Base-by-base conservation (phyloP, 2,329 filamentous ascomycete genomes). In the Fusarium tricinctum region DNA sequence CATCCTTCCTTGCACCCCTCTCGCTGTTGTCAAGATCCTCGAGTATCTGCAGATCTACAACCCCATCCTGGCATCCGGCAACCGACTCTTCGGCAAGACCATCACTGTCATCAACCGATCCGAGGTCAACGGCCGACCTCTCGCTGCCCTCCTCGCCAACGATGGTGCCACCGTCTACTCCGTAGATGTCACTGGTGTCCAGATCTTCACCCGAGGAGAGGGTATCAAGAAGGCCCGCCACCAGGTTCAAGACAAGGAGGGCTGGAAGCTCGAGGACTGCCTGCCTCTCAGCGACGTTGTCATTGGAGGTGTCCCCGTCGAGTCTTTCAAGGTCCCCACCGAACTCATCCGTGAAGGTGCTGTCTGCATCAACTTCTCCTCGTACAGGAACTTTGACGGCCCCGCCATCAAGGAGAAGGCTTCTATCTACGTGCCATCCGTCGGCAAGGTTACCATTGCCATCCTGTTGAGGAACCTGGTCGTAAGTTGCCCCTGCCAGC, bases 331-430 rank as follows among this genome's bases (percentile, higher is more conserved):
- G 84, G 92, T 99, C 26, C 92, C 94, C 8, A 91, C 91, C 5
- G 88, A 92, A 51, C 83, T 96, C 66, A 85, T 99, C 74, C 88
- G 93, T 46, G 92, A 97, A 58, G 96, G 96, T 47, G 94, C 93
- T 30, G 93, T 97, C n/a, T 99, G 96, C 85, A 94, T 99, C 83
- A 99, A 99, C 82, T 98, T 99, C 79, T 97, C 94, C 9, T 97
- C 93, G 51, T 93, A 92, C 80, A 93, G 94, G 83, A 98, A 99
- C 82, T 98, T 98, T 80, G 90, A 91, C 64, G 86, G 86, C 2
- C 89, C 91, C 0, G 92, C 92, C 47, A 89, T 98, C 71, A 98
- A 97, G 82, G 92, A 97, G 78, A 97, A 94, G 83, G 96, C 96
- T 3, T 94, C 93, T 7, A 97, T 99, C 74, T 99, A 97, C 74